Evolutionary conservation across 768 basidiomycete genomes (phyloP), one percentile per base, ranked within the genome.

Genomic region (Trametes coccinea): DNA sequence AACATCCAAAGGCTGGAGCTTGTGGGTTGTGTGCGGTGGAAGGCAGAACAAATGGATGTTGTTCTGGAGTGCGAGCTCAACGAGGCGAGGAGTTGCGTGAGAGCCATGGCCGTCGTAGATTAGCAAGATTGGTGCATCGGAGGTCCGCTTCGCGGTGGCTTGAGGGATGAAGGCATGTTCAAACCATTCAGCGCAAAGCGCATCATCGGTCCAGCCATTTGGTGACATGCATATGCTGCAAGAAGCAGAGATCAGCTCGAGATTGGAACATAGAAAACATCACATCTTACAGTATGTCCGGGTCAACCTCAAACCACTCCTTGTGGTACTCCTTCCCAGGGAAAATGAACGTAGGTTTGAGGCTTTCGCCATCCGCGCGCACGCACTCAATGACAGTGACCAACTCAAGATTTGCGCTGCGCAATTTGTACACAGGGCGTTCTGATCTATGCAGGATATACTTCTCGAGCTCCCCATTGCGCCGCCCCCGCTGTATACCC

Each of bases 381-480:
- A 79, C 66, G 52, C 73, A 70, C 62, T 82, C 79, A 41, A 83
- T 74, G 17, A 82, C 67, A 0, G 80, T 82, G 6, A 82, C 75
- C 0, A 80, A 71, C 63, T 82, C 77, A 2, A 77, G 64, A 57
- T 76, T 75, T 30, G 67, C 77, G 62, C 68, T 72, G 10, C 66
- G 57, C 5, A 69, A 47, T 13, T 59, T 48, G 56, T 74, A 74
- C 9, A 64, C 59, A 0, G 43, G 52, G 6, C 61, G 41, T n/a
- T 68, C 51, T 8, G 66, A 56, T 5, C 67, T 60, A 37, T 61
- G 54, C 44, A 72, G 50, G 55, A 50, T 14, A 8, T 64, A 60
- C 1, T 45, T 30, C 44, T 48, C 14, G 4, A 49, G n/a, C 14
- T 47, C 29, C 14, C 54, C 57, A 16, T 62, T 29, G 14, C 64